Percentiles rank a stretch among this genome's conserved stretches.
These are phyloP conservation scores for Stylosanthes scabra DNA, from an alignment of 331 rosid species.

Conservation along the genomic window DNA sequence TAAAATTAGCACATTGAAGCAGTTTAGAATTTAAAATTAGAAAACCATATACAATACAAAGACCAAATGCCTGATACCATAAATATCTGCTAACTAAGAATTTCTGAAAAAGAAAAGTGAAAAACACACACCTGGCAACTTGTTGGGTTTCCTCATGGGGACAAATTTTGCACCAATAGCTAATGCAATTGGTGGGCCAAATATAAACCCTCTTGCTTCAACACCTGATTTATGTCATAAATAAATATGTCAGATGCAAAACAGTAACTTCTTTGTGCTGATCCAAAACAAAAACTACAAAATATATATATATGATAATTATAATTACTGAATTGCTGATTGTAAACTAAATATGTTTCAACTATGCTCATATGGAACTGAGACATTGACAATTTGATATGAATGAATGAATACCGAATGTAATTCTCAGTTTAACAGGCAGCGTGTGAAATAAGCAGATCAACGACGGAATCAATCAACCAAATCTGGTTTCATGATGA, in stretches of 20 bases:
- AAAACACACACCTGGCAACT: slow-evolving; percentile 81
- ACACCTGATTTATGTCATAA: slow-evolving; percentile 59
- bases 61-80: slow-evolving; percentile 26
- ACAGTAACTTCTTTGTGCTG: slow-evolving; percentile 8
- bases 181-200: slow-evolving; percentile 98
- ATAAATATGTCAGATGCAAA: slow-evolving; percentile 21
- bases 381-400: background rate
- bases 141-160: slow-evolving; percentile 97
- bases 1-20: slow-evolving; percentile 31
- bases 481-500: too few relatives aligned
- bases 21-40: slow-evolving; percentile 2
- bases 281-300: background rate
- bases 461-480: background rate
- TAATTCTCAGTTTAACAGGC: background rate
- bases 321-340: slow-evolving; percentile 5
- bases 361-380: slow-evolving; percentile 22
- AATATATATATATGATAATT: background rate
- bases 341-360: slow-evolving; percentile 1
- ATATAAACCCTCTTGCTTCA: slow-evolving; percentile 98
- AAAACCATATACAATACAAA: slow-evolving; percentile 8
- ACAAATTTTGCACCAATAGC: slow-evolving; percentile 97
- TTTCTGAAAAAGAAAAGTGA: slow-evolving; percentile 32
- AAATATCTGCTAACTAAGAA: slow-evolving; percentile 15
- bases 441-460: background rate
- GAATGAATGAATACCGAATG: background rate